phyloP scores from a whole-genome alignment of 164 flowering plant species.

The Houttuynia cordata region DNA sequence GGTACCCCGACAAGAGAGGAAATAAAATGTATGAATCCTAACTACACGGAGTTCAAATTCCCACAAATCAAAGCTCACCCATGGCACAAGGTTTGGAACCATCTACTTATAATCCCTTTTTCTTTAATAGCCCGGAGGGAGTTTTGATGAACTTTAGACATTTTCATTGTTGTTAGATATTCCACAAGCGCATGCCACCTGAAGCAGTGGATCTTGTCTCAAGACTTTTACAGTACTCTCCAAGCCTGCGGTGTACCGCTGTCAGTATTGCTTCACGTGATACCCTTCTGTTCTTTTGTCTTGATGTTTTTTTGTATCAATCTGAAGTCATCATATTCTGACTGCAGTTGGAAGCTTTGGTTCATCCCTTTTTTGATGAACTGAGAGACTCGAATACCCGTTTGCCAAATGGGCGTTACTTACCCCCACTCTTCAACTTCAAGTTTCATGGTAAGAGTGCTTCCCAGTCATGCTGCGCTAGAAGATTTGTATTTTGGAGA shows the following conservation, averaged over 20 bases:
- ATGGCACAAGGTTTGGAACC: slow-evolving; percentile 67
- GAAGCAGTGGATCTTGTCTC: slow-evolving; percentile 53
- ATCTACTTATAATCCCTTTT: background rate
- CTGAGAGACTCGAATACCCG: slow-evolving; percentile 58
- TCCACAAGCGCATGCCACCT: slow-evolving; percentile 54
- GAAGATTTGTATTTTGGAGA: too few species aligned
- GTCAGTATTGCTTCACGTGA: slow-evolving; percentile 19
- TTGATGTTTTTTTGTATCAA: background rate
- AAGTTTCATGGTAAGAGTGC: slow-evolving; percentile 41
- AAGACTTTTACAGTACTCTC: slow-evolving; percentile 43
- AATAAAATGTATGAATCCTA: slow-evolving; percentile 93
- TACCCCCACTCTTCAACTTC: slow-evolving; percentile 68
- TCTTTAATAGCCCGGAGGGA: background rate
- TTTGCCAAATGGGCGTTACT: slow-evolving; percentile 56
- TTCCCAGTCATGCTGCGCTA: background rate
- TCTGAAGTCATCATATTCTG: background rate
- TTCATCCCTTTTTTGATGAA: slow-evolving; percentile 72
- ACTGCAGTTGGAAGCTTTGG: slow-evolving; percentile 55
- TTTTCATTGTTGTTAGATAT: slow-evolving; percentile 22
- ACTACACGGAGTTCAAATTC: slow-evolving; percentile 74
- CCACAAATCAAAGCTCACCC: slow-evolving; percentile 88
- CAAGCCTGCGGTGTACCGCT: slow-evolving; percentile 42
- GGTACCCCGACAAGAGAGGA: slow-evolving; percentile 93
- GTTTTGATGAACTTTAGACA: background rate
- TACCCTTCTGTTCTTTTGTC: background rate